Conservation (phyloP, 2,329 filamentous ascomycete species). For the Penicillium verrucosum region DNA sequence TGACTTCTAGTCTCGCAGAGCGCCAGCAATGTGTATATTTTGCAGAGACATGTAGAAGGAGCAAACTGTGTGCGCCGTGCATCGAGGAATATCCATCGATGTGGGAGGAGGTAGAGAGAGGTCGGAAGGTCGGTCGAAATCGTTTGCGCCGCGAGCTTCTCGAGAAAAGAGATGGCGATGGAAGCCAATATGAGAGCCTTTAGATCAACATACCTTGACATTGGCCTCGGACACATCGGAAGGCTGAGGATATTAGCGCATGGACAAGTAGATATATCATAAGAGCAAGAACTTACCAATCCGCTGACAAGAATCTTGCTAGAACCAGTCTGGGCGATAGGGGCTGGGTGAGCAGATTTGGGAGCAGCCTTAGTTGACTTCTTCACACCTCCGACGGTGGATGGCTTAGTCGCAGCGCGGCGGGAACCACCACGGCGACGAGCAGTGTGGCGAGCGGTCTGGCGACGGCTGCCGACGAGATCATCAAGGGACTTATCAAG, state of each 20-base stretch:
- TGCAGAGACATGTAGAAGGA: slow-evolving; percentile 35
- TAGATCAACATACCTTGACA: slow-evolving; percentile 99
- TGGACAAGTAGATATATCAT: not conserved
- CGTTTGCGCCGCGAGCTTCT: slow-evolving; percentile 40
- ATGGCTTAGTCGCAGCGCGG: slow-evolving; percentile 52
- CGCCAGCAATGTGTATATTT: slow-evolving; percentile 24
- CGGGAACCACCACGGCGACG: slow-evolving; percentile 45
- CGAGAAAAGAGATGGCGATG: slow-evolving; percentile 59
- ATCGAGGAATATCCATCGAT: slow-evolving; percentile 26
- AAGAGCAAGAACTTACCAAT: slow-evolving; percentile 65
- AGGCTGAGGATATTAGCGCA: slow-evolving; percentile 64
- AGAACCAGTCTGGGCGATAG: slow-evolving; percentile 61
- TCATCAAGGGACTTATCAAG: slow-evolving; percentile 96
- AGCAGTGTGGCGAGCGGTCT: slow-evolving; percentile 45
- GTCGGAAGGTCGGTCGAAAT: slow-evolving; percentile 33
- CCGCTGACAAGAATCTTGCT: slow-evolving; percentile 99
- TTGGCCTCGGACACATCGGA: slow-evolving; percentile 93
- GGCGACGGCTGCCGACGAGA: slow-evolving; percentile 77
- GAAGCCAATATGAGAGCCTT: slow-evolving; percentile 69
- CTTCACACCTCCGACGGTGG: slow-evolving; percentile 78
- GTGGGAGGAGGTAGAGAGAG: slow-evolving; percentile 22
- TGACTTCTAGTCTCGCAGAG: slow-evolving; percentile 50
- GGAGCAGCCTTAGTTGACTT: slow-evolving; percentile 57
- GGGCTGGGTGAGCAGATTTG: slow-evolving; percentile 62
- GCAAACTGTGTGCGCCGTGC: slow-evolving; percentile 33